Evolutionary conservation across 805 yeast species (phyloP).

Genomic region (Groenewaldozyma salmanticensis): DNA sequence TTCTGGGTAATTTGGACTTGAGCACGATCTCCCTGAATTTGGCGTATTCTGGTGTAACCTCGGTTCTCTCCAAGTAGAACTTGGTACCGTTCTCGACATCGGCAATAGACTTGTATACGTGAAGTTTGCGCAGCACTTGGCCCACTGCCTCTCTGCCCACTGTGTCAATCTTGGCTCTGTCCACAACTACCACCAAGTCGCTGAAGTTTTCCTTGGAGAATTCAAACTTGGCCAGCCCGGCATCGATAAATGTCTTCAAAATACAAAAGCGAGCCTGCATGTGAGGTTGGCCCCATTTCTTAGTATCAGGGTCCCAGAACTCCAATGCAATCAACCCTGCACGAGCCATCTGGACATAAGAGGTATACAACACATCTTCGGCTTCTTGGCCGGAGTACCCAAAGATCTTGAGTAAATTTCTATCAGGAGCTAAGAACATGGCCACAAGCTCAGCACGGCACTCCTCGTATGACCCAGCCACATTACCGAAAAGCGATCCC

Average conservation of each 20-base stretch:
- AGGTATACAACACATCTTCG: slow-evolving; percentile 56
- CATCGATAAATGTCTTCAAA: slow-evolving; percentile 60
- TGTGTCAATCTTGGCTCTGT: slow-evolving; percentile 51
- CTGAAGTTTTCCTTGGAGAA: slow-evolving; percentile 38
- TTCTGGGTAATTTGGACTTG: slow-evolving; percentile 68
- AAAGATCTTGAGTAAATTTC: slow-evolving; percentile 59
- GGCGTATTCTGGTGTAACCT: slow-evolving; percentile 46
- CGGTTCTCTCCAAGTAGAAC: slow-evolving; percentile 60
- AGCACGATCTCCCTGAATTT: slow-evolving; percentile 59
- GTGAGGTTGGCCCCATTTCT: slow-evolving; percentile 92
- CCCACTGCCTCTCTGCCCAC: slow-evolving; percentile 68
- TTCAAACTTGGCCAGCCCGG: slow-evolving; percentile 53
- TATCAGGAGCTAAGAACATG: slow-evolving; percentile 63
- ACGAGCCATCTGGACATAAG: slow-evolving; percentile 74
- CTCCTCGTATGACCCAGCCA: slow-evolving; percentile 85
- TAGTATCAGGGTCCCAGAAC: slow-evolving; percentile 73
- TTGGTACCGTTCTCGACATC: slow-evolving; percentile 54
- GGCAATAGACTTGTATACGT: slow-evolving; percentile 70
- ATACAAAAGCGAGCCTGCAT: slow-evolving; percentile 90
- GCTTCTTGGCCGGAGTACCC: slow-evolving; percentile 49
- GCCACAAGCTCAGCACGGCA: slow-evolving; percentile 91
- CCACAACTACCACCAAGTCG: slow-evolving; percentile 53
- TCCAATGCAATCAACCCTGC: slow-evolving; percentile 80
- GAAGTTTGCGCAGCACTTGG: slow-evolving; percentile 61
- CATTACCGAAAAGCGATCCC: slow-evolving; percentile 76